Evolutionary conservation across 73 alveolate species (phyloP), one percentile per base, ranked within the genome.

Genomic region (Paramecium caudatum): DNA sequence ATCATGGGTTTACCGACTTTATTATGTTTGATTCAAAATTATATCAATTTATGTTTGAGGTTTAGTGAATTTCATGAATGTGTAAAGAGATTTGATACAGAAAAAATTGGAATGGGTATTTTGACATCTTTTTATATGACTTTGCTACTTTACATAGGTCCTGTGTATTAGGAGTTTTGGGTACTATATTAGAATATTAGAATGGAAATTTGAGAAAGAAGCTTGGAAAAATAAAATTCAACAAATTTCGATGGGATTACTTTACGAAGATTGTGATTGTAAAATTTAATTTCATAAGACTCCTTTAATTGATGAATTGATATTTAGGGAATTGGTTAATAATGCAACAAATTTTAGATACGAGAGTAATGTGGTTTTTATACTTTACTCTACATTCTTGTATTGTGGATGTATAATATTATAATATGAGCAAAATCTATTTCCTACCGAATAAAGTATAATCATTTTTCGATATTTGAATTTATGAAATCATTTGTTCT

Each of bases 231-330:
- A 19, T 74, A 21, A 74, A 21, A 5, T 37, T 74, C 46, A 74
- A 74, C 47, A 74, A 74, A 74, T 74, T 74, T 43, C 36, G 88
- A 41, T 74, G 88, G 88, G 88, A 74, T 41, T 74, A 74, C 23
- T 74, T 74, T 19, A 74, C 88, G 12, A 74, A 74, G 45, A 74
- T 74, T 74, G 88, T 74, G 36, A 74, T 74, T 7, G 88, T 74
- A 74, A 3, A 15, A 41, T 17, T 23, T 16, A 12, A 15, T 12
- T 17, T 41, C 16, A 41, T 36, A 16, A 74, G 88, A 74, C 62
- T 74, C 88, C 88, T 13, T 74, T 74, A 17, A 43, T 74, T 16
- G 88, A 74, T 41, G 88, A 74, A 74, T 39, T 74, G n/a, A 74
- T 74, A n/a, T 74, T 74, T 74, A 37, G 88, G 43, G 88, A 39